Percentiles rank a stretch among this genome's conserved stretches.
Evolutionary conservation across 1,284 basidiomycete species (phyloP).

Genomic region (Tilletia walkeri): DNA sequence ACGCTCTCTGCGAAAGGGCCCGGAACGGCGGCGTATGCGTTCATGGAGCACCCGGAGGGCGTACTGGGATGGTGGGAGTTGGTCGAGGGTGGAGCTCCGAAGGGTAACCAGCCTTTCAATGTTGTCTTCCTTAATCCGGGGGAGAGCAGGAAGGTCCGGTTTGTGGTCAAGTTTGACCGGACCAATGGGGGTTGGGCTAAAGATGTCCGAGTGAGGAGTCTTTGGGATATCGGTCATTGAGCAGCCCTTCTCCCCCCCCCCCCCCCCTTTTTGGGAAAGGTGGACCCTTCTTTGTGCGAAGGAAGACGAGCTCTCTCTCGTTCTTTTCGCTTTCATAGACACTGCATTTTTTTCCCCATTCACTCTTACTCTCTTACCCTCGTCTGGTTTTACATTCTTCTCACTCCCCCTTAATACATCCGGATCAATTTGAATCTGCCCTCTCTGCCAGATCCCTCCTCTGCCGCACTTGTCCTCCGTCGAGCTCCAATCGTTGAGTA

Average conservation of each 20-base stretch:
- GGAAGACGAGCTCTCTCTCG: too few relatives aligned
- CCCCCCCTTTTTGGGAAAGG: too few relatives aligned
- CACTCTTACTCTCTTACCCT: not conserved
- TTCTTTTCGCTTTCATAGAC: too few relatives aligned
- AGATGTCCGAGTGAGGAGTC: not conserved
- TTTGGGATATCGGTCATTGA: conserved; percentile 13
- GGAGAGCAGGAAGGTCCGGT: conserved; percentile 8
- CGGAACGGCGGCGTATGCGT: conserved; percentile 55
- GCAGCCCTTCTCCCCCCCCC: too few relatives aligned
- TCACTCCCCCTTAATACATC: not conserved
- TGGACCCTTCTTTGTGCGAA: too few relatives aligned
- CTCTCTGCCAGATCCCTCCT: too few relatives aligned
- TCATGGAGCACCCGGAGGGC: conserved; percentile 64
- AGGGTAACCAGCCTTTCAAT: conserved; percentile 19
- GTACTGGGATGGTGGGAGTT: conserved; percentile 62
- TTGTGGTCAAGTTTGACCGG: conserved; percentile 4
- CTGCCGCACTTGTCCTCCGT: too few relatives aligned
- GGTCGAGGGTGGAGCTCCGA: not conserved
- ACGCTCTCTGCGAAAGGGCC: not conserved
- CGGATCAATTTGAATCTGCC: not conserved
- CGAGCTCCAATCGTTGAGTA: too few relatives aligned
- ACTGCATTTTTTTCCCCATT: not conserved
- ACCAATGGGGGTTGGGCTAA: not conserved
- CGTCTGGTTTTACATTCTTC: not conserved
- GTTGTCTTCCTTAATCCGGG: conserved; percentile 26